Evolutionary conservation across 2,329 filamentous ascomycete genomes (phyloP), one percentile per base, ranked within the genome.

Genomic region (Paramyrothecium sp.): DNA sequence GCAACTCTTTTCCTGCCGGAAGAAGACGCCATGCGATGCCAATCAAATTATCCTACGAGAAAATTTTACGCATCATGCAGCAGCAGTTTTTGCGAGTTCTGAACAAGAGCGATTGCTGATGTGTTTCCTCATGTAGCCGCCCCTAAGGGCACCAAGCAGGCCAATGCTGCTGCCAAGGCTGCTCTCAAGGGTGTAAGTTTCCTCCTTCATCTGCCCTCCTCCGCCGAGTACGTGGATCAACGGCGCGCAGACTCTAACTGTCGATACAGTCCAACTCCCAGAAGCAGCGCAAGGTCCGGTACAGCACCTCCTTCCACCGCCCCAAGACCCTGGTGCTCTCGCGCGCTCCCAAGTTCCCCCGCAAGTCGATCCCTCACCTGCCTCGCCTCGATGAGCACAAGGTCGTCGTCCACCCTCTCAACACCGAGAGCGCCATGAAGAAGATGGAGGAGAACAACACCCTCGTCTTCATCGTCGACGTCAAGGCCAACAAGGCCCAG

Each of bases 381-480:
- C 89, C 93, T 70, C 90, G 92, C 71, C 91, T 99, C 73, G 95
- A 99, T 82, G 91, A 94, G 83, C 91, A 93, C 87, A 97, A 96
- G 89, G 86, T 98, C 78, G 90, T 99, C 79, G 85, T 98, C 75
- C 92, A 97, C 88, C 95, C 95, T 68, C 87, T 99, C 76, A 99
- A 99, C 89, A 99, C 95, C 61, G 95, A 99, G 90, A 95, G 90
- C 75, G 95, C 96, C 74, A 98, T 99, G 94, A 99, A 99, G 92
- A 97, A 97, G 90, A 97, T 99, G 71, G 95, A 99, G 87, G 95
- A 99, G 90, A 93, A 99, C 89, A 99, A 99, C 88, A 99, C 95
- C 69, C 88, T 99, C 54, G 92, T 96, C 76, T 97, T 97, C 87
- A 96, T 97, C 71, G 92, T 96, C 75, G 90, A 97, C 70, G 83